Evolutionary conservation across 2,329 filamentous ascomycete genomes (phyloP), one percentile per base, ranked within the genome.

Genomic region (Xylariaceae sp.): DNA sequence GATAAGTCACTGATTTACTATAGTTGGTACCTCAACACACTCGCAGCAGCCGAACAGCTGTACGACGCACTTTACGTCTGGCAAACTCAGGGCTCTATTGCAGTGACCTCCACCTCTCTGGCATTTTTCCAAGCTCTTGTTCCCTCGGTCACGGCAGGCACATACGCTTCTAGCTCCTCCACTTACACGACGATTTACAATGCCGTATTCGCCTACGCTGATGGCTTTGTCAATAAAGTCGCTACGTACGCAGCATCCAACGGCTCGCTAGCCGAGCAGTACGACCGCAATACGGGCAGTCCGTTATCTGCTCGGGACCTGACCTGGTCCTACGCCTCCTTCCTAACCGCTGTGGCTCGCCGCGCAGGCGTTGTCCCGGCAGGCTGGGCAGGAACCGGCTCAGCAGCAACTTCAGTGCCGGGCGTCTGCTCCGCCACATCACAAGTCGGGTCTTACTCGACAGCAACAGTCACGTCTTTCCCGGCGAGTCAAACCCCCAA

Each of bases 1-100:
- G 13, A 10, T 20, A 18, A 6, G 16, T 16, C 24, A 20, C 58
- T 66, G 41, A 66, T 50, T 21, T 13, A 2, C 27, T 18, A 36
- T 20, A 68, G 66, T n/a, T 94, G 90, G 90, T 89, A 91, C 64
- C 78, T 93, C 10, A 81, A 81, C 63, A 93, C 88, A 1, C 77
- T 91, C 24, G 89, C 88, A 1, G 88, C 88, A 0, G 91, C 89
- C 3, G 90, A 94, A 71, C 86, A 89, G 67, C 80, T 95, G 2
- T 93, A 92, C 68, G 86, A 89, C 63, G 87, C 90, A 1, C 65
- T 92, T 1, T 86, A 87, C 60, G 84, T 87, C 43, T 93, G 88
- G 88, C 78, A 86, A 57, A 72, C 76, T 29, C 70, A 78, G 21
- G 85, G 84, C 1, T 85, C 78, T 5, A 79, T 95, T 63, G 81